phyloP scores from a whole-genome alignment of 306 rosid genomes.

The Quercus agrifolia region DNA sequence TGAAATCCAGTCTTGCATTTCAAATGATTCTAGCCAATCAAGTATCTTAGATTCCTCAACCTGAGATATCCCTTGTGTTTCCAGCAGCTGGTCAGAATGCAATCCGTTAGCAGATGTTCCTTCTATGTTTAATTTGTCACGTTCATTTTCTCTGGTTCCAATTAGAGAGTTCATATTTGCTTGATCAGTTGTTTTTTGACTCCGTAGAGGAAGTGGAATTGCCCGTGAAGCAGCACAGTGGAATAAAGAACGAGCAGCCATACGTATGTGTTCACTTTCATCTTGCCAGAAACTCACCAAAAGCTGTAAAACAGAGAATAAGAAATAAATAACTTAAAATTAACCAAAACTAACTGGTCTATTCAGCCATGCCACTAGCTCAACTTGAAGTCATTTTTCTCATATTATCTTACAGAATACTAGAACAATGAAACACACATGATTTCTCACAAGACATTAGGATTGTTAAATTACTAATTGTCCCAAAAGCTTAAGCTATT shows the following conservation, averaged over 20 bases:
- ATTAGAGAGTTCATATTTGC: slow-evolving; percentile 23
- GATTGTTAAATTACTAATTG: background rate
- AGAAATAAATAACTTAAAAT: slow-evolving; percentile 17
- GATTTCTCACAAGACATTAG: background rate
- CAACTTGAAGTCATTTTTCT: slow-evolving; percentile 4
- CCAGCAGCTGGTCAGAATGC: slow-evolving; percentile 12
- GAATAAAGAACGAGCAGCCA: slow-evolving; percentile 98
- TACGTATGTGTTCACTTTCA: slow-evolving; percentile 86
- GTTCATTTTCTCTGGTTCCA: slow-evolving; percentile 37
- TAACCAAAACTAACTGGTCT: slow-evolving; percentile 16
- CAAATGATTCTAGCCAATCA: slow-evolving; percentile 89
- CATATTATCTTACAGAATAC: background rate
- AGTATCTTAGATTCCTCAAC: slow-evolving; percentile 58
- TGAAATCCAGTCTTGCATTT: slow-evolving; percentile 98
- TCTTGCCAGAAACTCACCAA: slow-evolving; percentile 99
- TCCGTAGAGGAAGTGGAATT: slow-evolving; percentile 62
- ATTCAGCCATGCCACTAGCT: slow-evolving; percentile 13
- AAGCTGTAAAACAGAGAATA: slow-evolving; percentile 51
- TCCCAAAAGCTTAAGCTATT: too few species aligned
- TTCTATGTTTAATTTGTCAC: slow-evolving; percentile 26
- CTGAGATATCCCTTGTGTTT: slow-evolving; percentile 32
- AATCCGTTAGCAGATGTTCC: slow-evolving; percentile 29
- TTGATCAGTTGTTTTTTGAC: slow-evolving; percentile 43
- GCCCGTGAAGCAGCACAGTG: slow-evolving; percentile 96
- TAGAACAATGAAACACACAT: background rate